phyloP scores from a whole-genome alignment of 2,329 filamentous ascomycete genomes.

The Paecilomyces sp. region DNA sequence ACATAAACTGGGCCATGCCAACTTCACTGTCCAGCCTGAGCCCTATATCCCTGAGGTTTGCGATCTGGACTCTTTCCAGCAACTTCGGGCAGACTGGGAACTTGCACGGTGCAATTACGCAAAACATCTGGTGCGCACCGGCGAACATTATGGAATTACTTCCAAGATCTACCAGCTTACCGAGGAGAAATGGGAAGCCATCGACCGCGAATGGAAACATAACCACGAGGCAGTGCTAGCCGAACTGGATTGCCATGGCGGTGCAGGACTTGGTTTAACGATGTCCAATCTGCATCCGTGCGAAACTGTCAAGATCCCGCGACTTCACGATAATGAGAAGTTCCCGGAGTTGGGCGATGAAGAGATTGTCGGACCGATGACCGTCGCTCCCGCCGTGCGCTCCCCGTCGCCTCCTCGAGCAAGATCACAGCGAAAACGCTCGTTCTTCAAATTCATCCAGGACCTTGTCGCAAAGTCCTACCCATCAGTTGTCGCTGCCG shows the following conservation, averaged over 20 bases:
- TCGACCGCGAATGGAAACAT: constrained; percentile 66
- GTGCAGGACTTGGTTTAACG: constrained; percentile 30
- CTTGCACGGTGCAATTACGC: constrained; percentile 77
- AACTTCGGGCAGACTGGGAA: constrained; percentile 74
- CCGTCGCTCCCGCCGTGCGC: constrained; percentile 36
- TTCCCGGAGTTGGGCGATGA: constrained; percentile 84
- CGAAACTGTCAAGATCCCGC: constrained; percentile 41
- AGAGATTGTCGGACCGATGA: constrained; percentile 92
- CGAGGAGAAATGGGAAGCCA: constrained; percentile 79
- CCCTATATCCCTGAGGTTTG: constrained; percentile 65
- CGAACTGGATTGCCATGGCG: constrained; percentile 33
- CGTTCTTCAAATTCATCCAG: constrained; percentile 38
- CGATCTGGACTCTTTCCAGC: constrained; percentile 53
- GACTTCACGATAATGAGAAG: constrained; percentile 57
- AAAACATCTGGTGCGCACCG: constrained; percentile 78
- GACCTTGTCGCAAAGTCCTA: constrained; percentile 31
- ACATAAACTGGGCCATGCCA: constrained; percentile 78
- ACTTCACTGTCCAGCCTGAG: constrained; percentile 79
- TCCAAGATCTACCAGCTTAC: constrained; percentile 84
- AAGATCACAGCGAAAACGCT: constrained; percentile 34
- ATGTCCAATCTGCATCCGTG: constrained; percentile 38
- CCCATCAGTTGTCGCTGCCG: not conserved
- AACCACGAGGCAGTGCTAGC: constrained; percentile 60
- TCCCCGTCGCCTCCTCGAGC: constrained; percentile 34
- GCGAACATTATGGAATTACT: constrained; percentile 83